phyloP scores from a whole-genome alignment of 1,284 basidiomycete species.

The Heterobasidion annosum region DNA sequence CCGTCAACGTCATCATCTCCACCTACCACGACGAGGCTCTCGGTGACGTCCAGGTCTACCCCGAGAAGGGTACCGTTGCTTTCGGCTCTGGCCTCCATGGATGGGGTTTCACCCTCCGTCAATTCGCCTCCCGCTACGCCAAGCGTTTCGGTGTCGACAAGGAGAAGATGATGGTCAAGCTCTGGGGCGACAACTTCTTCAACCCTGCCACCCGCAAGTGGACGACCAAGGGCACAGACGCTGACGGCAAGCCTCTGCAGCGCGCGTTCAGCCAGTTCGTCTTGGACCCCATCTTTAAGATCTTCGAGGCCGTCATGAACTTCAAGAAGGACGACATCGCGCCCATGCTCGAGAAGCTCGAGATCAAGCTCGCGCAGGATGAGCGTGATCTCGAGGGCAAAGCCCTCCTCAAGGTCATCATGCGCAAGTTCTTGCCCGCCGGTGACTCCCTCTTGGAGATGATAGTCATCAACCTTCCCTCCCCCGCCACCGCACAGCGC shows the following conservation, averaged over 20 bases:
- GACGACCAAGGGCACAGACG: conserved; percentile 73
- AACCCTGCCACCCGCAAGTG: conserved; percentile 98
- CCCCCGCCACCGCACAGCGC: conserved; percentile 92
- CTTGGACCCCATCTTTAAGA: conserved; percentile 98
- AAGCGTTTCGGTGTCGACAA: conserved; percentile 99
- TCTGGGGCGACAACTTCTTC: conserved; percentile 99
- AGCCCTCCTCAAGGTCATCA: conserved; percentile 93
- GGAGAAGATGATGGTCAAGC: conserved; percentile 95
- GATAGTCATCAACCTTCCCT: conserved; percentile 99
- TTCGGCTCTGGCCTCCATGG: conserved; percentile 99
- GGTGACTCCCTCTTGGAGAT: conserved; percentile 99
- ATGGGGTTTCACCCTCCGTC: conserved; percentile 98
- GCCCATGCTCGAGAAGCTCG: conserved; percentile 94
- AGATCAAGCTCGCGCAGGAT: conserved; percentile 83
- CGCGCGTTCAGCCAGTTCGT: conserved; percentile 96
- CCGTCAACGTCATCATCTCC: conserved; percentile 97
- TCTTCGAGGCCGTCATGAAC: conserved; percentile 99
- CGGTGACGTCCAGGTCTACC: conserved; percentile 99
- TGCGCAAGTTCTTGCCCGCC: conserved; percentile 99
- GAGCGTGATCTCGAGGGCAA: conserved; percentile 97
- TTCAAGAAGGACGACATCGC: conserved; percentile 93
- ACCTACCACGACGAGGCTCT: conserved; percentile 94
- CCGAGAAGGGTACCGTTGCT: conserved; percentile 96
- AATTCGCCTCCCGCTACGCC: conserved; percentile 92
- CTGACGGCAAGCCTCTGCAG: conserved; percentile 85